Evolutionary conservation across 2,329 filamentous ascomycete species (phyloP), one percentile per base, ranked within the genome.

Genomic region (Colletotrichum sp.): DNA sequence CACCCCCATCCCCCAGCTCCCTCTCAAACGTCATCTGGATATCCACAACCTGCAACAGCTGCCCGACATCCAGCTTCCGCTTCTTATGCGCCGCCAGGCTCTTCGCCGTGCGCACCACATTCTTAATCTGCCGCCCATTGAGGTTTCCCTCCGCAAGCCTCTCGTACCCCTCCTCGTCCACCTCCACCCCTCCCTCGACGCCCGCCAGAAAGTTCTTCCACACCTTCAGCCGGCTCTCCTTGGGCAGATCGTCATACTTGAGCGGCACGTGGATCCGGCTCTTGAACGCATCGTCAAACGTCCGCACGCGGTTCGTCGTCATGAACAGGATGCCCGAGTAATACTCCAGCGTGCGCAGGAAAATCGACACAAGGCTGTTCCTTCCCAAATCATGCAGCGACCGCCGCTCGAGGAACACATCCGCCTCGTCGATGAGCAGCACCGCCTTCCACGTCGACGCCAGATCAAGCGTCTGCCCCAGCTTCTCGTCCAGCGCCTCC

Each of bases 261-360:
- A 98, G 87, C 0, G 95, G 94, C 79, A 98, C 93, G 82, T 98
- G 95, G 76, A 98, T 97, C 28, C 96, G 92, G 12, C 92, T 95
- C 81, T 97, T 94, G 87, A 98, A 98, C 1, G 96, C 96, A 76
- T 97, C 95, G 80, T 98, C 96, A 80, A 98, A 97, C 0, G 94
- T 96, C 85, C 84, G 83, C 36, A 89, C 87, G 16, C 87, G 84
- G 82, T 89, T 89, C 61, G 87, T 89, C 32, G 87, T 89, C 73
- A 90, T 83, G 82, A 90, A 88, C 36, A 90, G 82, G 18, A 89
- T 85, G 58, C 88, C 88, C 5, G 84, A 83, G 81, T 88, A 89
- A 79, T 89, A 89, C 81, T 90, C 88, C 69, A 89, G 84, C 1
- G 86, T 86, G 26, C 87, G 86, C 24, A 89, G 81, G 81, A 89